These are phyloP conservation scores for Penicillium cataractarum DNA, from an alignment of 495 filamentous ascomycete genomes.

Conservation along the genomic window DNA sequence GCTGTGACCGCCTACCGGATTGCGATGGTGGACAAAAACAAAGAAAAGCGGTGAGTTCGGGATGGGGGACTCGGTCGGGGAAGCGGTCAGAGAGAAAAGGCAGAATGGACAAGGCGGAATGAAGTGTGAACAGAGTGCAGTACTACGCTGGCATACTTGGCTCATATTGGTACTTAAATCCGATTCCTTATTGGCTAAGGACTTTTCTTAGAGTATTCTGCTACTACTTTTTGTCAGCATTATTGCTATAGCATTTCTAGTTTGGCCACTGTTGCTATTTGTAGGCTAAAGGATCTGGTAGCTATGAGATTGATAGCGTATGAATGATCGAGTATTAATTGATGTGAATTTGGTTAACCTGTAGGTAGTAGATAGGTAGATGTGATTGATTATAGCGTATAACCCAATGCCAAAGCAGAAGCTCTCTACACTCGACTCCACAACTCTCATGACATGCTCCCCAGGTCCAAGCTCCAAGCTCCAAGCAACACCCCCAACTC, in stretches of 20 bases:
- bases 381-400: slow-evolving; percentile 1
- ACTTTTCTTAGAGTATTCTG: too few species aligned
- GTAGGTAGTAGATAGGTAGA: not conserved
- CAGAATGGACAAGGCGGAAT: too few species aligned
- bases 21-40: not conserved
- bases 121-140: too few species aligned
- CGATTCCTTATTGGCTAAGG: too few species aligned
- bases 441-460: slow-evolving; percentile 11
- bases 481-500: slow-evolving; percentile 15
- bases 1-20: slow-evolving; percentile 18
- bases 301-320: not conserved
- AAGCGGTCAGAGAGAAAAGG: too few species aligned
- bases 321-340: not conserved
- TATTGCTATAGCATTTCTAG: too few species aligned
- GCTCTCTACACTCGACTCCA: slow-evolving; percentile 19
- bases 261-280: too few species aligned
- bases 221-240: too few species aligned
- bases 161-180: too few species aligned
- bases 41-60: not conserved
- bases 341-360: not conserved
- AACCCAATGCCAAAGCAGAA: not conserved
- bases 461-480: slow-evolving; percentile 9
- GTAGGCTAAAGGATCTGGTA: too few species aligned
- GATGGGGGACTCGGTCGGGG: too few species aligned
- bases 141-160: too few species aligned